A percentile compares a stretch with the other conserved stretches of the same genome.
Evolutionary conservation across 2,329 filamentous ascomycete genomes (phyloP).

Genomic region (Arthrobotrys pseudoclavata): DNA sequence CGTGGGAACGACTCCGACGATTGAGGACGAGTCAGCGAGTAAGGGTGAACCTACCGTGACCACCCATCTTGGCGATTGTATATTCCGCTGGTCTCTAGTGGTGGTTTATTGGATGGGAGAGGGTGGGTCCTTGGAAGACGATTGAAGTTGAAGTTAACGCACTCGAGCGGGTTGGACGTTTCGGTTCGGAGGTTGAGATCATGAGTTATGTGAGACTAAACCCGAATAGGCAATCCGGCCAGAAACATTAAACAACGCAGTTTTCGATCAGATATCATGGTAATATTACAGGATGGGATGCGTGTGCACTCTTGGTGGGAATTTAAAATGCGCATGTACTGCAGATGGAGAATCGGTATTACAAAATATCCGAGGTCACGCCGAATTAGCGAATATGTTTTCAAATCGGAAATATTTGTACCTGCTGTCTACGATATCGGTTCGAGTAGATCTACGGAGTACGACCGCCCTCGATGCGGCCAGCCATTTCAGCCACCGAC

Average conservation of each 20-base stretch:
- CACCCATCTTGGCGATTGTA: constrained; percentile 47
- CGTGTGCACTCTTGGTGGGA: too few relatives aligned
- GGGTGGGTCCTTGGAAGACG: not conserved
- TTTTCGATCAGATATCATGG: not conserved
- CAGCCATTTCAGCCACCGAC: not conserved
- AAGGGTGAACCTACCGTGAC: constrained; percentile 12
- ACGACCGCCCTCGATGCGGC: too few relatives aligned
- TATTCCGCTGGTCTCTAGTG: constrained; percentile 21
- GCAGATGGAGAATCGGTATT: not conserved
- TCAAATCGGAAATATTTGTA: not conserved
- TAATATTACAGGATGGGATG: too few relatives aligned
- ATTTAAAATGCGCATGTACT: too few relatives aligned
- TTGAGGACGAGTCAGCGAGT: not conserved
- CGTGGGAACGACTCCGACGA: not conserved
- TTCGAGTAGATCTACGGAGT: too few relatives aligned
- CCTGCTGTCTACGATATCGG: too few relatives aligned
- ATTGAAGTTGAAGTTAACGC: not conserved
- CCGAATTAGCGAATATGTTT: not conserved
- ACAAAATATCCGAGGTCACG: not conserved
- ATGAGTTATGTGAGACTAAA: constrained; percentile 5
- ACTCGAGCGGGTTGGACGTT: constrained; percentile 7
- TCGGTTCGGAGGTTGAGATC: constrained; percentile 55
- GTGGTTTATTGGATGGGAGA: not conserved
- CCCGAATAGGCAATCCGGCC: constrained; percentile 14
- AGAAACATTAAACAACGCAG: constrained; percentile 29